Percentiles rank a stretch among this genome's conserved stretches.
Evolutionary conservation across 306 rosid species (phyloP).

Genomic region (Notholithocarpus densiflorus): DNA sequence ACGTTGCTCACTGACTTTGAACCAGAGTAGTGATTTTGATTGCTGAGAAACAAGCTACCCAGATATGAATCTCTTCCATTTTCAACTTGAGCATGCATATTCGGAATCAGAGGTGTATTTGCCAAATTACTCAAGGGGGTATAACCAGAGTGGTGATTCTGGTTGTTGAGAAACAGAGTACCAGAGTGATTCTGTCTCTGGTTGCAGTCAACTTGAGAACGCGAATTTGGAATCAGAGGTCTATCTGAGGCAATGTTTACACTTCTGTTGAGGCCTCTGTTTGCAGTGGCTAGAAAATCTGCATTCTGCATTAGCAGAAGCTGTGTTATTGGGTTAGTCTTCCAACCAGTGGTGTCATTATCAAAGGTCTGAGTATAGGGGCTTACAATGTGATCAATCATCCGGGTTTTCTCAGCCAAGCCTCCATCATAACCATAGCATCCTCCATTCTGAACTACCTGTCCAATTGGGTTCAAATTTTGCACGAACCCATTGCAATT

Average conservation of each 20-base stretch:
- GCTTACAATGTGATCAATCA: conserved; percentile 27
- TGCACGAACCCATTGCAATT: conserved; percentile 28
- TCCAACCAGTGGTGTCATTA: conserved; percentile 29
- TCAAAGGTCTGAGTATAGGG: conserved; percentile 23
- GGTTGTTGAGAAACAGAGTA: conserved; percentile 10
- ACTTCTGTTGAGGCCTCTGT: conserved; percentile 22
- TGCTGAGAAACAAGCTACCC: conserved; percentile 32
- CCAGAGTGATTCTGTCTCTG: conserved; percentile 20
- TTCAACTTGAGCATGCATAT: conserved; percentile 32
- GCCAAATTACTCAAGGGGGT: conserved; percentile 13
- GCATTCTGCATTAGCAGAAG: conserved; percentile 31
- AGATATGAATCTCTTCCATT: conserved; percentile 21
- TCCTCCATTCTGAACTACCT: conserved; percentile 20
- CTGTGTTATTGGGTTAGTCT: conserved; percentile 25
- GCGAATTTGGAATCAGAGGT: conserved; percentile 35
- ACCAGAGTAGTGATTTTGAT: conserved; percentile 29
- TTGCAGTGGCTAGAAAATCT: conserved; percentile 23
- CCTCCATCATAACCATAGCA: conserved; percentile 17
- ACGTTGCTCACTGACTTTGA: conserved; percentile 33
- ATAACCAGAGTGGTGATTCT: conserved; percentile 21
- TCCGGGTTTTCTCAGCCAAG: conserved; percentile 12
- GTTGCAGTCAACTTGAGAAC: conserved; percentile 21
- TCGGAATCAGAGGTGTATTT: conserved; percentile 26
- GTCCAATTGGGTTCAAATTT: conserved; percentile 28
- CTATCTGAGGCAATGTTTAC: conserved; percentile 37